Percentiles rank a stretch among this genome's conserved stretches.
Conservation (phyloP, 257 asterid genomes). For the Solanum sejunctum region DNA sequence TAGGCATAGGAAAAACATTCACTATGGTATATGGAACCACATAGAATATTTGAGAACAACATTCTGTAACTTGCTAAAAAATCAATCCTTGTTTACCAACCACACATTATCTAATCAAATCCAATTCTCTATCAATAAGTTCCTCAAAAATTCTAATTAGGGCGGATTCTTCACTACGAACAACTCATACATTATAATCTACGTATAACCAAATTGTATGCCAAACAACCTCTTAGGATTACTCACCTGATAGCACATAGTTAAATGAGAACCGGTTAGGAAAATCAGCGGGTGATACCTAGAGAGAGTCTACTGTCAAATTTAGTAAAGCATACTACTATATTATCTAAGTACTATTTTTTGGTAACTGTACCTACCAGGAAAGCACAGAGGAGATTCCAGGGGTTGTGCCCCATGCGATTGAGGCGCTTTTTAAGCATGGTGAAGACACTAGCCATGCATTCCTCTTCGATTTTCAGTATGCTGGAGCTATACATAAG, state of each 20-base stretch:
- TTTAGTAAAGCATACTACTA: background rate
- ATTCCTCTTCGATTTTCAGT: background rate
- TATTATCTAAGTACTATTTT: background rate
- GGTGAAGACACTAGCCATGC: slow-evolving; percentile 1
- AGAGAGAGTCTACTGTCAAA: background rate
- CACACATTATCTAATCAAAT: too few relatives aligned
- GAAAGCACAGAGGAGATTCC: slow-evolving; percentile 6
- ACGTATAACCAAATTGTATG: background rate
- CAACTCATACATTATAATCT: background rate
- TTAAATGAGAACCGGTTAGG: background rate
- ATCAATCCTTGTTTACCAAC: too few relatives aligned
- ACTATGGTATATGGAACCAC: background rate
- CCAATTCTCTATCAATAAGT: too few relatives aligned
- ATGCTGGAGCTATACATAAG: slow-evolving; percentile 9
- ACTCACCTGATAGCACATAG: background rate
- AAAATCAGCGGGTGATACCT: background rate
- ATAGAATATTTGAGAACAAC: too few relatives aligned
- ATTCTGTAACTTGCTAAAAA: too few relatives aligned
- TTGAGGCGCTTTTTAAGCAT: slow-evolving; percentile 9
- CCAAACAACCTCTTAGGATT: background rate
- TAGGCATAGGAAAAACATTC: slow-evolving; percentile 6
- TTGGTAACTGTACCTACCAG: background rate
- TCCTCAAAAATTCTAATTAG: too few relatives aligned
- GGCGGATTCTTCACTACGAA: background rate
- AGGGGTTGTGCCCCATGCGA: slow-evolving; percentile 3